Base-by-base conservation (phyloP, 2,329 filamentous ascomycete genomes). In the Pezicula carpinea region DNA sequence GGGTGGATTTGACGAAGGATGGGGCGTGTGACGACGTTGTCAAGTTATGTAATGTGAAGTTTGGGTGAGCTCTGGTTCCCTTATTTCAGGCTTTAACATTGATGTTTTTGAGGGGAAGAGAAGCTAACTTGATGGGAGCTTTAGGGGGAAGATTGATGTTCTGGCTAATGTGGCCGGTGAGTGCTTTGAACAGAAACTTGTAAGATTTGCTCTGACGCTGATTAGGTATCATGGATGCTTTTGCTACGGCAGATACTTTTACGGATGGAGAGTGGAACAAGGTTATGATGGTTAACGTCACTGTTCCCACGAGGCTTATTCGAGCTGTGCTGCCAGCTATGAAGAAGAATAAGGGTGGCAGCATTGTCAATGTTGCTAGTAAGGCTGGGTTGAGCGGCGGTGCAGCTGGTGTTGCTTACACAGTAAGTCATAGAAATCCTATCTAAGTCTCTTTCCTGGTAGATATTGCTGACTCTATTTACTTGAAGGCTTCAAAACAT, bases 131-230 rank as follows among this genome's bases (percentile, higher is more conserved):
- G 10, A 23, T 23, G 21, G 21, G 6, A 22, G 18, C 17, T 26
- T 6, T 44, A 61, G 57, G 13, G 46, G 48, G 2, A 56, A 57
- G 15, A 56, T 71, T 32, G 70, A 74, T 50, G 62, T 71, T 10
- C 60, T 74, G n/a, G 60, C 70, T 39, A 74, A 74, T 47, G 64
- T 70, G 19, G 71, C 71, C 0, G 71, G 71, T 21, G 55, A 26
- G 23, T 26, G 23, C 2, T 8, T 10, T 26, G 11, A 26, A 8
- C 11, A 26, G 3, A 8, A 26, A 2, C 7, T 26, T 26, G 23
- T 26, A 10, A 26, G 23, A 8, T 26, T 10, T 26, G 7, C 7
- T 26, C 23, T 26, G 11, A 26, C 23, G 11, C 11, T 26, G 6
- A 3, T 26, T 26, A 6, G 23, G 23, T 6, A 26, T 73, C 15